Evolutionary conservation across 495 filamentous ascomycete genomes (phyloP), one percentile per base, ranked within the genome.

Genomic region (Aspergillus nanangensis): DNA sequence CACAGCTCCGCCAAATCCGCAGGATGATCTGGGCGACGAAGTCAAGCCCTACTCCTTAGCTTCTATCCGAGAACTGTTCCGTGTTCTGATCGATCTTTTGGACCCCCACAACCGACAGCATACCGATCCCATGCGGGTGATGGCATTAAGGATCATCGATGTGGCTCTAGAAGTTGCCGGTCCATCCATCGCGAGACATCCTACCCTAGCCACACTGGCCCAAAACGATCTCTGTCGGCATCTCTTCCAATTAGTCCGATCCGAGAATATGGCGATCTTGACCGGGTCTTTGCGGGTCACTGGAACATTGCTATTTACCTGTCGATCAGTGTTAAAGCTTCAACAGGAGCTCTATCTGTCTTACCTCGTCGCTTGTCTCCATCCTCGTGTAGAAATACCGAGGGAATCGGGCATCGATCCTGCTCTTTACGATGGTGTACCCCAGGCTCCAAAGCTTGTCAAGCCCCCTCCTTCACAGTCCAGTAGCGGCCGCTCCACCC

Each of bases 311-410:
- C 70, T 99, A 5, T 85, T 90, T 23, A 97, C 93, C 0, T 96
- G 91, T 57, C 79, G 93, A 37, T 80, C 84, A n/a, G 88, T 95
- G 15, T 69, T 99, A 41, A 97, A 96, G 67, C 74, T 99, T 19
- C 93, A 99, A 57, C 93, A 99, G 71, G 93, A 99, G 66, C 76
- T 99, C 3, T 99, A 92, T 57, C 67, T 99, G 25, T 94, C 90
- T 0, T 99, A 99, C 62, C 66, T 99, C 23, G 85, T 97, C 22
- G 88, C 89, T 10, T 99, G 93, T 60, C 74, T 99, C 29, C 91
- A 96, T 57, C 93, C 94, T 2, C 77, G 82, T 14, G 83, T 97
- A 19, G 89, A 95, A 46, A 96, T 99, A 47, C 94, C 94, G 1
- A 74, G 80, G 42, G 93, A 99, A 50, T 74, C 88, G 2, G 88